Evolutionary conservation across 768 basidiomycete species (phyloP), one percentile per base, ranked within the genome.

Genomic region (Kwoniella bestiolae): DNA sequence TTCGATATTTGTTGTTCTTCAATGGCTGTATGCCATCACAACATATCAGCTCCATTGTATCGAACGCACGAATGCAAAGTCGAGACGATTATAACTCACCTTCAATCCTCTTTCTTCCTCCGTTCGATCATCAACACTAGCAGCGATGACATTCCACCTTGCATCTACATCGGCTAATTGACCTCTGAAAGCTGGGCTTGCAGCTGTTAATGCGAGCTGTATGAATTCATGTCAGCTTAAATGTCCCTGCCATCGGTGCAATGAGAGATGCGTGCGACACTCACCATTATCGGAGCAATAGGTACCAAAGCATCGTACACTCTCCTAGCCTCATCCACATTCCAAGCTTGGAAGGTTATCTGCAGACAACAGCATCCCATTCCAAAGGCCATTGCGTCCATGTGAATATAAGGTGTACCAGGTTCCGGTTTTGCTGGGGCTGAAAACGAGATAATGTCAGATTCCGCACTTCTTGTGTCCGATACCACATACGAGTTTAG

Each of bases 301-400:
- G 96, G 96, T 23, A 96, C 89, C 56, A 99, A 84, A n/a, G 91
- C 91, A 79, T 99, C 96, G 79, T 99, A 99, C 82, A 97, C 87
- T 60, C 91, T 85, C 76, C 92, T 85, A 11, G 96, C 94, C 79
- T 99, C 94, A 32, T 86, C 85, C 28, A 99, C 88, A 82, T 92
- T 93, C 82, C 92, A 96, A 2, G 94, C 90, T 81, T 99, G 96
- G 83, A 98, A 97, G 14, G 96, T 99, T 66, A 98, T 85, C 76
- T 99, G 96, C 56, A 99, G 84, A 81, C 96, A 98, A 75, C 92
- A 95, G 72, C 95, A 98, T 5, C 96, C 96, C 96, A 98, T 99
- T 51, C 96, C 96, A 80, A 99, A 99, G 29, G 94, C 95, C 96
- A 98, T 98, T 8, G 96, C 94, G 80, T 99, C 96, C 84, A 98